A percentile compares a stretch with the other conserved stretches of the same genome.
Evolutionary conservation across 139 green algal species (phyloP).

Genomic region (Chlamydomonas incerta): DNA sequence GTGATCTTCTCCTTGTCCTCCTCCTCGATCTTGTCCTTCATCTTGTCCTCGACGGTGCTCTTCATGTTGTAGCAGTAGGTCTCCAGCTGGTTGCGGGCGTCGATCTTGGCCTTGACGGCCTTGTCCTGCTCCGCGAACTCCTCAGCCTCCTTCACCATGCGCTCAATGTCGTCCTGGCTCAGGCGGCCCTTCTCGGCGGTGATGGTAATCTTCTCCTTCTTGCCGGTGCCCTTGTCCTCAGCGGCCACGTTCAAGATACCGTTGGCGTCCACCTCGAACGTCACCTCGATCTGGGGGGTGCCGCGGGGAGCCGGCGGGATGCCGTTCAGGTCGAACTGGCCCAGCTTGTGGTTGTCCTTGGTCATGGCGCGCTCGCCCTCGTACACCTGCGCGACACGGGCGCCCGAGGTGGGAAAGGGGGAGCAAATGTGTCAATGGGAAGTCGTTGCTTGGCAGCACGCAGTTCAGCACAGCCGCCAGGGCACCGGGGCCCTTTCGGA

Average conservation of each 20-base stretch:
- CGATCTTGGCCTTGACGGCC: constrained; percentile 81
- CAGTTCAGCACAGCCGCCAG: no score
- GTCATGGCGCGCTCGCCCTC: constrained; percentile 90
- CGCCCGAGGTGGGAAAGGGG: no score
- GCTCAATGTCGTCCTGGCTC: constrained; percentile 70
- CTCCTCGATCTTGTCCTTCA: constrained; percentile 79
- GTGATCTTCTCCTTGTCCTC: constrained; percentile 92
- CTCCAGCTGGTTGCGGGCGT: constrained; percentile 83
- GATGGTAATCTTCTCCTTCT: constrained; percentile 90
- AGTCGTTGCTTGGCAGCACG: no score
- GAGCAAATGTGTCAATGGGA: no score
- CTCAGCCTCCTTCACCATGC: constrained; percentile 76
- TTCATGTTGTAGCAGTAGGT: constrained; percentile 92
- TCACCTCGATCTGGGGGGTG: constrained; percentile 93
- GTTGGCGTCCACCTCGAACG: constrained; percentile 97
- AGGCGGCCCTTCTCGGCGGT: constrained; percentile 82
- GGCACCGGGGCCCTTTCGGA: no score
- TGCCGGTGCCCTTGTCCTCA: constrained; percentile 90
- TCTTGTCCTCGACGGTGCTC: constrained; percentile 87
- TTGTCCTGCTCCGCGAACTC: constrained; percentile 98
- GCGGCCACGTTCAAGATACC: constrained; percentile 97
- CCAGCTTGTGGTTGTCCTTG: constrained; percentile 93
- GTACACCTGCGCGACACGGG: no score
- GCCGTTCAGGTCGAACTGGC: constrained; percentile 95
- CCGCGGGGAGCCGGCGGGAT: constrained; percentile 97